These are phyloP conservation scores for Peziza echinospora DNA, from an alignment of 495 filamentous ascomycete species.

Conservation along the genomic window DNA sequence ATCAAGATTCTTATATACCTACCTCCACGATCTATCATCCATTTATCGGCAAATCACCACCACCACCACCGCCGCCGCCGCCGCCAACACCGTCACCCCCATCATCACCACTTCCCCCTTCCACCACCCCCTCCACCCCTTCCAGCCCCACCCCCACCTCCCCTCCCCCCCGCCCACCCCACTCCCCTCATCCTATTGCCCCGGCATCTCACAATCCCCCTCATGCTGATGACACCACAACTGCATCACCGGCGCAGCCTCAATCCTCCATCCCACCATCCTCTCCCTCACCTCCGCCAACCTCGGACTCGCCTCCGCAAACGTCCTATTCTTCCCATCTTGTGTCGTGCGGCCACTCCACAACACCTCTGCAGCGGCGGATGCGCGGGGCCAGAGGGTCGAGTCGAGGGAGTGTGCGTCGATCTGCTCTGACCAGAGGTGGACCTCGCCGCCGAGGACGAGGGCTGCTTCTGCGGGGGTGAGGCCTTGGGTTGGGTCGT, in stretches of 20 bases:
- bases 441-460: slow-evolving; percentile 55
- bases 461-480: slow-evolving; percentile 33
- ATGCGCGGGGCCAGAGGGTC: slow-evolving; percentile 54
- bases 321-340: slow-evolving; percentile 38
- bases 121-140: no score
- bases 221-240: slow-evolving; percentile 28
- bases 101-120: no score
- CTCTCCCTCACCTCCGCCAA: slow-evolving; percentile 52
- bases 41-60: no score
- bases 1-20: no score
- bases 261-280: slow-evolving; percentile 40
- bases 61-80: no score
- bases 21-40: no score
- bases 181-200: no score
- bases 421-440: slow-evolving; percentile 59
- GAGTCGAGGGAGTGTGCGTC: slow-evolving; percentile 45
- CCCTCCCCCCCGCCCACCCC: no score
- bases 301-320: slow-evolving; percentile 39
- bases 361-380: slow-evolving; percentile 49
- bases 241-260: slow-evolving; percentile 37
- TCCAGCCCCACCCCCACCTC: no score
- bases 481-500: slow-evolving; percentile 44
- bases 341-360: slow-evolving; percentile 47
- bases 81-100: no score
- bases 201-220: slow-evolving; percentile 13